These are phyloP conservation scores for Paraphaeosphaeria sporulosa DNA, from an alignment of 2,329 filamentous ascomycete genomes.

Conservation along the genomic window DNA sequence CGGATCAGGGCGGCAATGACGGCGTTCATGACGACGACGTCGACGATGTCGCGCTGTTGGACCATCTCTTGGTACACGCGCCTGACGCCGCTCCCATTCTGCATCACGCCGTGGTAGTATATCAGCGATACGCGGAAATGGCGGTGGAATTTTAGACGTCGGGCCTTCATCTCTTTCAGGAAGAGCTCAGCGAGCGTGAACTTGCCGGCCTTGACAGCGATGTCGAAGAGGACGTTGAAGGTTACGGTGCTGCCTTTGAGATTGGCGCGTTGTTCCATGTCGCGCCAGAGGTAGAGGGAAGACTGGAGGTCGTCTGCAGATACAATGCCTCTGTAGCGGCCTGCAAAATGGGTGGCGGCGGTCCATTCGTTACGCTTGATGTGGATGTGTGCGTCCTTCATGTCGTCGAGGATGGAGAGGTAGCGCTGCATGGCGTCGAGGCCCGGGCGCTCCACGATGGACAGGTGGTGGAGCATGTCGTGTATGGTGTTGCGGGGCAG, in stretches of 20 bases:
- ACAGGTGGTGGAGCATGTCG: constrained; percentile 72
- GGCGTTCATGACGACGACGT: constrained; percentile 85
- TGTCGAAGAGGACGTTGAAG: constrained; percentile 91
- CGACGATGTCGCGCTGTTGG: constrained; percentile 84
- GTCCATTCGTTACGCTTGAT: constrained; percentile 80
- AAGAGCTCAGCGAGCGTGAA: constrained; percentile 85
- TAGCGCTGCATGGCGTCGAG: constrained; percentile 77
- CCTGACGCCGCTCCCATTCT: constrained; percentile 76
- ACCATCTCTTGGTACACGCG: constrained; percentile 84
- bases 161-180: constrained; percentile 77
- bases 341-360: constrained; percentile 79
- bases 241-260: constrained; percentile 77
- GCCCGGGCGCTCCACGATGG: constrained; percentile 64
- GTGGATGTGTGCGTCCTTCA: constrained; percentile 75
- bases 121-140: constrained; percentile 85
- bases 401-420: constrained; percentile 82
- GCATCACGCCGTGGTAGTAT: constrained; percentile 79
- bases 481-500: constrained; percentile 63
- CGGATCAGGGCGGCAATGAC: constrained; percentile 81
- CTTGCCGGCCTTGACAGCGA: constrained; percentile 85
- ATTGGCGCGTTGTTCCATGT: constrained; percentile 81
- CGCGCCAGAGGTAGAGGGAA: constrained; percentile 80
- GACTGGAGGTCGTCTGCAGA: constrained; percentile 69
- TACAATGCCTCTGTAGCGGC: constrained; percentile 70
- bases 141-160: constrained; percentile 74